phyloP scores from a whole-genome alignment of 345 rosid species.

The Acer saccharum region DNA sequence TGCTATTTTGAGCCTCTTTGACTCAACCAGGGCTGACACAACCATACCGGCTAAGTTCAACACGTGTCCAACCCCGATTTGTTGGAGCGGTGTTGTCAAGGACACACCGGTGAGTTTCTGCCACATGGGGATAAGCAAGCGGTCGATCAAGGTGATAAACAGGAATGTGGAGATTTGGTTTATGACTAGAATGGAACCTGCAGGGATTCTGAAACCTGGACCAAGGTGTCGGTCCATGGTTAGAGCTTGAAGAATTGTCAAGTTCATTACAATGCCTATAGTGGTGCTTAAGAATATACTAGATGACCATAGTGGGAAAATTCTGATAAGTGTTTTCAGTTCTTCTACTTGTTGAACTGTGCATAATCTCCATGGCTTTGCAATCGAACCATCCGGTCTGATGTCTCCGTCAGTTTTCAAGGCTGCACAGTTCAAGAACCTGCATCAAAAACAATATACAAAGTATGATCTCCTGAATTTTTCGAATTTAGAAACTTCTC shows the following conservation, averaged over 20 bases:
- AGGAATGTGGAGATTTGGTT: too few species aligned
- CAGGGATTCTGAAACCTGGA: conserved; percentile 46
- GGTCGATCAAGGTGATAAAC: conserved; percentile 24
- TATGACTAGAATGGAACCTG: conserved; percentile 37
- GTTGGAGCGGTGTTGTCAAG: conserved; percentile 32
- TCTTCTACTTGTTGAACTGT: conserved; percentile 65
- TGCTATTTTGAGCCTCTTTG: conserved; percentile 36
- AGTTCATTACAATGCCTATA: conserved; percentile 29
- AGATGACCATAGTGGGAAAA: conserved; percentile 43
- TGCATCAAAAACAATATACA: conserved; percentile 16
- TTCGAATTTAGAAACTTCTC: too few species aligned
- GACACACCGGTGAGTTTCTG: conserved; percentile 26
- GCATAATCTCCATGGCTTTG: conserved; percentile 52
- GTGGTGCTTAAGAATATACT: conserved; percentile 37
- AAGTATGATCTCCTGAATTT: too few species aligned
- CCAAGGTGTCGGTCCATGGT: conserved; percentile 46
- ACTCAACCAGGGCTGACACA: conserved; percentile 41
- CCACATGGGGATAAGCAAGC: conserved; percentile 37
- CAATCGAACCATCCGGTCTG: conserved; percentile 25
- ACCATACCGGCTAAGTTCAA: conserved; percentile 37
- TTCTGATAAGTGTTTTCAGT: conserved; percentile 44
- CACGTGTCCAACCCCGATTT: conserved; percentile 51
- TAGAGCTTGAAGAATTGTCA: conserved; percentile 53
- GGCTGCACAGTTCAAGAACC: conserved; percentile 51
- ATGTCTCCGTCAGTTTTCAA: conserved; percentile 41